Conservation (phyloP, 2,329 filamentous ascomycete species). For the Pyricularia sp. region DNA sequence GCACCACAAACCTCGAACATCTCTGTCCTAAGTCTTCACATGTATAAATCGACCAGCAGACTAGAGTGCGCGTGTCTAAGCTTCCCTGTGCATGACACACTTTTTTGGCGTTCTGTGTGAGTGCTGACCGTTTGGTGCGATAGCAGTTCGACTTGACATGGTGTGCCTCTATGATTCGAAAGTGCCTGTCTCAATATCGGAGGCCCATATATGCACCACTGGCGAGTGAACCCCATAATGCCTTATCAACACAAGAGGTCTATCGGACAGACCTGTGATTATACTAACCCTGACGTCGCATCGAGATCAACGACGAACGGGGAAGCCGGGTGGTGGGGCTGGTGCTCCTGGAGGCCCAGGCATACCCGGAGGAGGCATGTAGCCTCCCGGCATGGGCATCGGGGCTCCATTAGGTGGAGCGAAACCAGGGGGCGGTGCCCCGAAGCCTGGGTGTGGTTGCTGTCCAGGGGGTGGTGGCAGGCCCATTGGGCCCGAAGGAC, state of each 20-base stretch:
- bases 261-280: neutral
- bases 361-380: constrained; percentile 34
- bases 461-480: constrained; percentile 13
- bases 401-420: constrained; percentile 23
- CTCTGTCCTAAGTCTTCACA: neutral
- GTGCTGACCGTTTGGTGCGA: neutral
- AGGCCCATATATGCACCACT: neutral
- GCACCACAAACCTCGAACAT: neutral
- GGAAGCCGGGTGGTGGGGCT: constrained; percentile 4
- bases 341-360: constrained; percentile 9
- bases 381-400: constrained; percentile 28
- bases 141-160: neutral
- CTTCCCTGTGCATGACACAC: neutral
- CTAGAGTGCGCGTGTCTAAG: neutral
- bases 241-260: neutral
- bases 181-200: neutral
- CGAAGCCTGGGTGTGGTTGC: constrained; percentile 22
- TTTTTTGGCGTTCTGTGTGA: neutral
- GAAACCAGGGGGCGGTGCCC: constrained; percentile 28
- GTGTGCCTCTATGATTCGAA: neutral
- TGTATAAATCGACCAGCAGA: neutral
- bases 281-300: neutral
- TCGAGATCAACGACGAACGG: neutral
- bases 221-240: neutral
- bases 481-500: constrained; percentile 20